Evolutionary conservation across 805 yeast genomes (phyloP).

Genomic region (Sungouiella blattae): DNA sequence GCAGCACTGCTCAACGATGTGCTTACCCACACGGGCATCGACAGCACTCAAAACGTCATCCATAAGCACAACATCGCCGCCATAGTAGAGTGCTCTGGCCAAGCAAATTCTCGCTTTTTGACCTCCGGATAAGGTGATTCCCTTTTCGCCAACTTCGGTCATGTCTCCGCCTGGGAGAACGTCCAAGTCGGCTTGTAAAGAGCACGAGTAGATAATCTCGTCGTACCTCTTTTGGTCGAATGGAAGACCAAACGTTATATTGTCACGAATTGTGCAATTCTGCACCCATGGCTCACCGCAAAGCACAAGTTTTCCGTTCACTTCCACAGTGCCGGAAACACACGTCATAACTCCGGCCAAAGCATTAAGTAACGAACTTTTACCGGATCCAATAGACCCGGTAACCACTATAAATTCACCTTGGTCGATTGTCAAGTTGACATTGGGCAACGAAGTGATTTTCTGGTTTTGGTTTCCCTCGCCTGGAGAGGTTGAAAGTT

Average conservation of each 20-base stretch:
- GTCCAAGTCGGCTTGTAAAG: conserved; percentile 60
- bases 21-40: conserved; percentile 83
- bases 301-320: conserved; percentile 32
- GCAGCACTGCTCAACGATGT: conserved; percentile 68
- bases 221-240: conserved; percentile 51
- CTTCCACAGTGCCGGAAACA: conserved; percentile 1
- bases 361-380: conserved; percentile 65
- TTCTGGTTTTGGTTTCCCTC: background rate
- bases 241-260: conserved; percentile 64
- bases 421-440: conserved; percentile 48
- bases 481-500: no score
- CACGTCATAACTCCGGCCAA: conserved; percentile 61
- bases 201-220: conserved; percentile 59
- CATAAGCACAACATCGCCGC: conserved; percentile 61
- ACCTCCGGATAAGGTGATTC: conserved; percentile 85
- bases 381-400: conserved; percentile 79
- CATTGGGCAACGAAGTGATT: conserved; percentile 1
- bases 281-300: conserved; percentile 82
- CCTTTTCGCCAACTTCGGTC: conserved; percentile 83
- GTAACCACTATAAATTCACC: conserved; percentile 75
- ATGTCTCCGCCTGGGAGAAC: conserved; percentile 70
- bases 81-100: conserved; percentile 76
- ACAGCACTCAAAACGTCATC: conserved; percentile 86
- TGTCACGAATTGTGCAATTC: conserved; percentile 72
- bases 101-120: conserved; percentile 79